These are phyloP conservation scores for Chenopodium suecicum DNA, from an alignment of 148 eudicot species.

Conservation along the genomic window DNA sequence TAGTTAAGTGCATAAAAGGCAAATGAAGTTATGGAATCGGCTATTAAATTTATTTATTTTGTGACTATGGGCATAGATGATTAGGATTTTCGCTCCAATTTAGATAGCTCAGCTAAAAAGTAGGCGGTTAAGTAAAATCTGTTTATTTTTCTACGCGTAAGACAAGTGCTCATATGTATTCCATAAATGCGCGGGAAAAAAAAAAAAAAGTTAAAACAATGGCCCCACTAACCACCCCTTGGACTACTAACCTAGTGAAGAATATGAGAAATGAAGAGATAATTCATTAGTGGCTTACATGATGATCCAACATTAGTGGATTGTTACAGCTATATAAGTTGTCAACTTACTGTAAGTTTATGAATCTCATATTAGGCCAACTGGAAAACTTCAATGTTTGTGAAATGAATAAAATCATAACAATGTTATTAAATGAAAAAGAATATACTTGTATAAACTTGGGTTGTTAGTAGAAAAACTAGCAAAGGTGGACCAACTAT, in stretches of 20 bases:
- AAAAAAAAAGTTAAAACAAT: not conserved
- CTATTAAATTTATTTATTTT: not conserved
- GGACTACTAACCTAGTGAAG: constrained; percentile 8
- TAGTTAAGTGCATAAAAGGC: not conserved
- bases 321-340: constrained; percentile 8
- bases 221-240: not conserved
- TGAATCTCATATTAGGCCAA: not conserved
- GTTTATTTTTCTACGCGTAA: too few relatives aligned
- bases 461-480: not conserved
- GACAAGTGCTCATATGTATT: not conserved
- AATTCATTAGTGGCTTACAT: constrained; percentile 21
- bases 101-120: too few relatives aligned
- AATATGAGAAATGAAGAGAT: constrained; percentile 19
- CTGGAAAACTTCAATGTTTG: not conserved
- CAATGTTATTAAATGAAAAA: not conserved
- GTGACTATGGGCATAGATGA: too few relatives aligned
- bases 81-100: too few relatives aligned
- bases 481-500: constrained; percentile 35
- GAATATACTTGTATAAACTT: not conserved
- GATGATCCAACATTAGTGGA: constrained; percentile 21
- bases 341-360: not conserved
- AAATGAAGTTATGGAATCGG: too few relatives aligned
- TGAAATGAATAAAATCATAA: not conserved
- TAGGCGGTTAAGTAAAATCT: not conserved
- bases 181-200: not conserved